phyloP scores from a whole-genome alignment of 257 asterid species.

The Fraxinus excelsior region DNA sequence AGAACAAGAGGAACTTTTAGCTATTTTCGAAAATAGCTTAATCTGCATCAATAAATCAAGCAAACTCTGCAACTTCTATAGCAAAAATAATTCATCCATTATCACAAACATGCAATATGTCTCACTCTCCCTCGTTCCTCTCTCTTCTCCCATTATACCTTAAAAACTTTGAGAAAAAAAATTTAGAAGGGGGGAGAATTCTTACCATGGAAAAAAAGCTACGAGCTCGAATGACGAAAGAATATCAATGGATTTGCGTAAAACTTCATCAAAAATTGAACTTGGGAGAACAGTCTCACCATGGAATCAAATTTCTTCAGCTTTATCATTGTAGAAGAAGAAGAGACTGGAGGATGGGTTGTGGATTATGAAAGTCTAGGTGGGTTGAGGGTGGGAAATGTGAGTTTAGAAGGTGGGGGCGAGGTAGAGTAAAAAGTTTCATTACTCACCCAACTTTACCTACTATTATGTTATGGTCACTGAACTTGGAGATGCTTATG shows the following conservation, averaged over 20 bases:
- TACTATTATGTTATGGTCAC: no score
- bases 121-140: neutral
- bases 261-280: constrained; percentile 29
- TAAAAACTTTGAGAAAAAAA: neutral
- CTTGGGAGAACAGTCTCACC: constrained; percentile 26
- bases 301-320: constrained; percentile 29
- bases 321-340: constrained; percentile 20
- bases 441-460: no score
- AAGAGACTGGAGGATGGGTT: no score
- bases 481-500: no score
- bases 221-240: constrained; percentile 71
- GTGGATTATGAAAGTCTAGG: no score
- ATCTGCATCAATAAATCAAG: constrained; percentile 41
- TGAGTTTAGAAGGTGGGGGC: no score
- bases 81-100: constrained; percentile 29
- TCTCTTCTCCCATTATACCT: neutral
- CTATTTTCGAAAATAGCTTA: constrained; percentile 23
- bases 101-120: neutral
- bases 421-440: no score
- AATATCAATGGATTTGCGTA: constrained; percentile 45
- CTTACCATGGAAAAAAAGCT: constrained; percentile 73
- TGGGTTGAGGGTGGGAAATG: no score
- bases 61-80: constrained; percentile 37
- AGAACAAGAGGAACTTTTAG: constrained; percentile 31
- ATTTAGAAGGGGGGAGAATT: neutral